Conservation (phyloP, 2,329 filamentous ascomycete genomes). For the Aspergillus sp. region DNA sequence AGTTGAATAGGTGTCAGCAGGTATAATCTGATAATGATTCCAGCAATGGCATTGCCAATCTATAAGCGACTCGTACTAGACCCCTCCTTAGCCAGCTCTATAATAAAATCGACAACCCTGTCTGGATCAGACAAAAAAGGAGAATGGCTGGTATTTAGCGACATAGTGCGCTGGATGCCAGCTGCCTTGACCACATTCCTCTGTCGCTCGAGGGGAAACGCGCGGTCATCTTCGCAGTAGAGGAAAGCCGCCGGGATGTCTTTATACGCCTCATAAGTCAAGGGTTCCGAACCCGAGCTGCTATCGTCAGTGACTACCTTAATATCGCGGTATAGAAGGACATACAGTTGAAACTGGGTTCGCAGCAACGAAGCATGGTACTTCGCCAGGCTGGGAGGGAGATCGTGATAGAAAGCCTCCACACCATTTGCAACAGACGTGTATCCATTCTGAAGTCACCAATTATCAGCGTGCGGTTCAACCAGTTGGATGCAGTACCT, state of each 20-base stretch:
- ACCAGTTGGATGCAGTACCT: not conserved
- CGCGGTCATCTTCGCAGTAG: not conserved
- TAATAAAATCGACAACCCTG: not conserved
- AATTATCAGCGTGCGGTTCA: not conserved
- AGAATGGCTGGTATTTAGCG: not conserved
- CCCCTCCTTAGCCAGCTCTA: too few species aligned
- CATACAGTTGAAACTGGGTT: not conserved
- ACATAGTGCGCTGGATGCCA: not conserved
- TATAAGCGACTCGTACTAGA: too few species aligned
- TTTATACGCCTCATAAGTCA: not conserved
- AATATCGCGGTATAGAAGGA: not conserved
- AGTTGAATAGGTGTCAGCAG: not conserved
- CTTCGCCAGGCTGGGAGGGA: not conserved
- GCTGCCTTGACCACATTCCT: not conserved
- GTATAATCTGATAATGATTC: not conserved
- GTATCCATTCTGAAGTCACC: not conserved
- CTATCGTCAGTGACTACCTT: not conserved
- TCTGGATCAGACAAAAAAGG: not conserved
- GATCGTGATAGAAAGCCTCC: not conserved
- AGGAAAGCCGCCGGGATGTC: not conserved
- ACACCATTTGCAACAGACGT: not conserved
- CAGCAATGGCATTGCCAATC: too few species aligned
- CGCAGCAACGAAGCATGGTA: not conserved
- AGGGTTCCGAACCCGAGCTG: not conserved
- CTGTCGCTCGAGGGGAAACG: not conserved